Percentiles rank a stretch among this genome's conserved stretches.
Evolutionary conservation across 352 stramenopile species (phyloP).

Genomic region (Globisporangium orthogonon): DNA sequence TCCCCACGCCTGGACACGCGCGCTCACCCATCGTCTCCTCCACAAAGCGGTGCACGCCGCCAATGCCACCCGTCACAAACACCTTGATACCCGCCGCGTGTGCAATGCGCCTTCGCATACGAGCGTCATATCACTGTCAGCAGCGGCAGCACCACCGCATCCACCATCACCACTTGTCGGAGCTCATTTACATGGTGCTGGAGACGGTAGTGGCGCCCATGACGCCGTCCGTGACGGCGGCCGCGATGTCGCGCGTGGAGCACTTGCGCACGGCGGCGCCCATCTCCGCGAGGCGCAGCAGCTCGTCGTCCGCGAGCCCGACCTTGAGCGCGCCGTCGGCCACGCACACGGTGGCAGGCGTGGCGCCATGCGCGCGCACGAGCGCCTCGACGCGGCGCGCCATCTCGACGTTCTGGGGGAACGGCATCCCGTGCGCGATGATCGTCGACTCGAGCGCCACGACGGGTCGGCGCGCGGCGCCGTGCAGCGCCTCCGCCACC

Average conservation of each 20-base stretch:
- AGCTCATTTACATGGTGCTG: conserved; percentile 84
- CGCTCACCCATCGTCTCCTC: conserved; percentile 87
- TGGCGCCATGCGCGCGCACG: conserved; percentile 78
- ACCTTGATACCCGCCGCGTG: conserved; percentile 92
- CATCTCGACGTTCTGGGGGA: conserved; percentile 95
- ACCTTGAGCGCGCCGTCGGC: conserved; percentile 88
- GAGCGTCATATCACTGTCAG: too few species aligned
- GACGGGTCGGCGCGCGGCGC: conserved; percentile 39
- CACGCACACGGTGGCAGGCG: conserved; percentile 96
- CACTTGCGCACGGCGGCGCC: conserved; percentile 61
- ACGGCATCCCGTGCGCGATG: conserved; percentile 98
- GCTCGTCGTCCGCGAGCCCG: conserved; percentile 47
- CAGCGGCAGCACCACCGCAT: too few species aligned
- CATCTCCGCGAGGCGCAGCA: conserved; percentile 59
- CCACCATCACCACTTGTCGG: background rate
- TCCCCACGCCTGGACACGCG: background rate
- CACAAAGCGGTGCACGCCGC: conserved; percentile 94
- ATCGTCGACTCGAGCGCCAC: conserved; percentile 99
- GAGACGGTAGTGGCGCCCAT: conserved; percentile 95
- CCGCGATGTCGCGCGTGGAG: conserved; percentile 80
- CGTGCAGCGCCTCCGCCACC: conserved; percentile 44
- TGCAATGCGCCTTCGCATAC: conserved; percentile 71
- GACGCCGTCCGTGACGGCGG: conserved; percentile 65
- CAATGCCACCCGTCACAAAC: conserved; percentile 97
- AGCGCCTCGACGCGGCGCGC: conserved; percentile 89